Base-by-base conservation (phyloP, 2,329 filamentous ascomycete species). In the Escovopsis sp. region DNA sequence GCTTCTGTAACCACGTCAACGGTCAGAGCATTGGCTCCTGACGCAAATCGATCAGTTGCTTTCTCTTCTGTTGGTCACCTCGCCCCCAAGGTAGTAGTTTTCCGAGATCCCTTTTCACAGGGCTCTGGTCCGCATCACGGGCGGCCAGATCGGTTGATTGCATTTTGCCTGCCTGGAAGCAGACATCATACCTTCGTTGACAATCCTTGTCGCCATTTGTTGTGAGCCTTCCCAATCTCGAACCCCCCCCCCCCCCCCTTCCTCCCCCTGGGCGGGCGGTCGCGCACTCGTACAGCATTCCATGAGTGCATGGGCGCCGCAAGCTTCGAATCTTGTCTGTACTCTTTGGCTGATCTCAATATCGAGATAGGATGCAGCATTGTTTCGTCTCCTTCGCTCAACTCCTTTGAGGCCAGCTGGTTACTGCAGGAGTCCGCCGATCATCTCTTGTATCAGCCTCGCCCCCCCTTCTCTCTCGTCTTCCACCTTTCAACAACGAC, bases 321-420 rank as follows among this genome's bases (percentile, higher is more conserved):
- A 33, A 12, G 32, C 35, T 26, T 46, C 35, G 54, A 47, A 46
- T 47, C 49, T 23, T 11, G 28, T 30, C 28, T 30, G 28, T 9
- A 11, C 11, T 32, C 28, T 32, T 32, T 11, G 11, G 28, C 28
- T 32, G 8, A 32, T 32, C 8, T 11, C 28, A 32, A 47, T 47
- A 46, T 40, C 51, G 46, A 47, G 48, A 50, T 53, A 59, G 49
- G 45, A 63, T 62, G 59, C 56, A 48, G 52, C 57, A 49, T 53
- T 50, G 47, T 42, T 44, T 45, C 53, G 47, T 46, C 47, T 45
- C 52, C 57, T 51, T 45, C 49, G 50, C 56, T 47, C 57, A 59
- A 70, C 75, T 80, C 76, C 77, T 81, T 81, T 81, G 77, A 82
- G 77, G 78, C 80, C 81, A 85, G 81, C 80, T 73, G 79, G 80